Conservation (phyloP, 192 early-diverging fungal genomes). For the Lobosporangium transversale region DNA sequence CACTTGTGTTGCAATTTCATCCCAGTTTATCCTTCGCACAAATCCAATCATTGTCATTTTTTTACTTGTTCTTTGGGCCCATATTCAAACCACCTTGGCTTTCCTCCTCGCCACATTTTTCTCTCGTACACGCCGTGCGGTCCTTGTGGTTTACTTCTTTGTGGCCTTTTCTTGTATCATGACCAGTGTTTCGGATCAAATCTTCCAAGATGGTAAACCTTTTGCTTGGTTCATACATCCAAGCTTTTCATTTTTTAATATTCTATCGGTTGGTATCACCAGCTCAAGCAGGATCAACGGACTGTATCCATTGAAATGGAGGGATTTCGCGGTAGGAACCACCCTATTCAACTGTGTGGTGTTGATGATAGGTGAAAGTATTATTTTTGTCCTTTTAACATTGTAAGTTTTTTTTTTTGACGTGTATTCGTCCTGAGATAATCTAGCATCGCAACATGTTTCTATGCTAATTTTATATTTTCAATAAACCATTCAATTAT, state of each 20-base stretch:
- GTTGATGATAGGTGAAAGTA: slow-evolving; percentile 32
- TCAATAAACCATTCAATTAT: no score
- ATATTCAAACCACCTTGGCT: slow-evolving; percentile 20
- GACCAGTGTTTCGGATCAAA: slow-evolving; percentile 1
- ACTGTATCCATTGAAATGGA: slow-evolving; percentile 23
- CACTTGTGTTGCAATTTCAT: slow-evolving; percentile 17
- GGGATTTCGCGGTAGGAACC: slow-evolving; percentile 17
- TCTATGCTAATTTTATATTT: no score
- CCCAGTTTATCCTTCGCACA: slow-evolving; percentile 27
- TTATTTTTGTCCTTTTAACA: slow-evolving; percentile 25
- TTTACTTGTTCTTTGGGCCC: slow-evolving; percentile 31
- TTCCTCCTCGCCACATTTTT: slow-evolving; percentile 29
- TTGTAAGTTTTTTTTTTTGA: slow-evolving; percentile 45
- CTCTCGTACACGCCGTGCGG: slow-evolving; percentile 35
- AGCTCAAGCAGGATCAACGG: slow-evolving; percentile 27
- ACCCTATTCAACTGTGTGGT: slow-evolving; percentile 22
- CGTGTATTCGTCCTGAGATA: no score
- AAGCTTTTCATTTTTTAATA: slow-evolving; percentile 37
- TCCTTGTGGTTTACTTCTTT: slow-evolving; percentile 36
- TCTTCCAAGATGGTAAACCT: slow-evolving; percentile 31
- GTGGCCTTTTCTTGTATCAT: slow-evolving; percentile 42
- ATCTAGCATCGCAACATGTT: no score
- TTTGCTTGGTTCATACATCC: slow-evolving; percentile 41
- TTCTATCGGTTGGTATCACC: slow-evolving; percentile 1
- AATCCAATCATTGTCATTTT: slow-evolving; percentile 21